These are phyloP conservation scores for Penicillium crustosum DNA, from an alignment of 2,329 filamentous ascomycete species.

Conservation along the genomic window DNA sequence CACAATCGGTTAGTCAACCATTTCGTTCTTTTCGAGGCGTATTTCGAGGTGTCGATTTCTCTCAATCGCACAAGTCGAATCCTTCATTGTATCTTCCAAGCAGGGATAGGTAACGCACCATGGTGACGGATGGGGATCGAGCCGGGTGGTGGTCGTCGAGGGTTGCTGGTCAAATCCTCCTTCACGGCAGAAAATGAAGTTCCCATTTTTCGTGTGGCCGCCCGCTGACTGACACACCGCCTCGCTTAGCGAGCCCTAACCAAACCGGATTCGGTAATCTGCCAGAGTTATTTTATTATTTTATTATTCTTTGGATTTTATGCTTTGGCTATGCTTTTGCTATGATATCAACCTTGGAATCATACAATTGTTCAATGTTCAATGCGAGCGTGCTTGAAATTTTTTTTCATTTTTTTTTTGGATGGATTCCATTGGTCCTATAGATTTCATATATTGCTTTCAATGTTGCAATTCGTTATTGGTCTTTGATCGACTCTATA, in stretches of 20 bases:
- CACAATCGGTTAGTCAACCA: slow-evolving; percentile 27
- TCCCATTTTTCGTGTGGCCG: slow-evolving; percentile 47
- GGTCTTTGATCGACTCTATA: slow-evolving; percentile 10
- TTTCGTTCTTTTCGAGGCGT: slow-evolving; percentile 11
- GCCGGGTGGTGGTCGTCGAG: slow-evolving; percentile 46
- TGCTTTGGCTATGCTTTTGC: not conserved
- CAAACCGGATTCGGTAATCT: slow-evolving; percentile 31
- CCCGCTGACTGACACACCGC: slow-evolving; percentile 37
- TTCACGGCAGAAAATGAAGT: slow-evolving; percentile 35
- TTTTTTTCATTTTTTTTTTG: not conserved
- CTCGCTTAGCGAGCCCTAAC: slow-evolving; percentile 49
- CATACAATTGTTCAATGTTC: not conserved
- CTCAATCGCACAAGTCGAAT: slow-evolving; percentile 16
- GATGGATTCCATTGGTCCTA: not conserved
- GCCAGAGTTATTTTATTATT: slow-evolving; percentile 9
- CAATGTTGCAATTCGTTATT: not conserved
- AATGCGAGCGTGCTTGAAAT: not conserved
- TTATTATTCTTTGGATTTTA: not conserved
- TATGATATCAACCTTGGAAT: not conserved
- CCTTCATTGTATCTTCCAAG: slow-evolving; percentile 12
- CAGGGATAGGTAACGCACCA: slow-evolving; percentile 41
- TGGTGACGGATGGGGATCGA: slow-evolving; percentile 57
- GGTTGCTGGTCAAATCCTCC: slow-evolving; percentile 49
- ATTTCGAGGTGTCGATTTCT: slow-evolving; percentile 13
- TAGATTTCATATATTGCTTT: slow-evolving; percentile 3